Percentiles rank a stretch among this genome's conserved stretches.
Evolutionary conservation across 805 yeast genomes (phyloP).

Genomic region (Sugiyamaella floridensis): DNA sequence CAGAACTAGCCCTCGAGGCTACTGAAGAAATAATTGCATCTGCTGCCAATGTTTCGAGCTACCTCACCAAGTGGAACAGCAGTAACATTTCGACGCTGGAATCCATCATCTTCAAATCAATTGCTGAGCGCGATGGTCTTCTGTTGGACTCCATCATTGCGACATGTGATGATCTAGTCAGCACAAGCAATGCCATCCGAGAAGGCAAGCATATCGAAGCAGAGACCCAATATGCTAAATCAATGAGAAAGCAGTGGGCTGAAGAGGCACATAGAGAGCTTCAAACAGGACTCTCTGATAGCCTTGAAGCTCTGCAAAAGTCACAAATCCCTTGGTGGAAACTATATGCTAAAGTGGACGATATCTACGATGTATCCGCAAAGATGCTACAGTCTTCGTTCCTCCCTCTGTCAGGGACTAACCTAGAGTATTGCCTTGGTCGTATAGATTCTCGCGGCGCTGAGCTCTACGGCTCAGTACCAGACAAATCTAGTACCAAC

Average conservation of each 20-base stretch:
- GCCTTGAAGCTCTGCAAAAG: conserved; percentile 18
- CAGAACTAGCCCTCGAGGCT: conserved; percentile 22
- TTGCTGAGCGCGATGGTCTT: conserved; percentile 13
- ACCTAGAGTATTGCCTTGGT: conserved; percentile 30
- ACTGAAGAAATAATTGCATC: conserved; percentile 22
- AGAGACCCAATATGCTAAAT: conserved; percentile 14
- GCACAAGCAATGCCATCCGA: conserved; percentile 3
- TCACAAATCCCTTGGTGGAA: conserved; percentile 32
- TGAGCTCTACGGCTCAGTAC: conserved; percentile 5
- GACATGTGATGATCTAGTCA: conserved; percentile 26
- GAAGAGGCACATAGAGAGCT: conserved; percentile 34
- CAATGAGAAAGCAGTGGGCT: conserved; percentile 29
- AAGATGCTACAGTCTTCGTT: conserved; percentile 16
- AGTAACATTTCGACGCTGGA: conserved; percentile 23
- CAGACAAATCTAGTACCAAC: background rate
- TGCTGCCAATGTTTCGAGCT: conserved; percentile 24
- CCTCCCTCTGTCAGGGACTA: conserved; percentile 26
- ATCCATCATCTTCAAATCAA: conserved; percentile 13
- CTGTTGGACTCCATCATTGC: conserved; percentile 21
- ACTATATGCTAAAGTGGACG: conserved; percentile 32
- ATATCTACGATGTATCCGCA: conserved; percentile 25
- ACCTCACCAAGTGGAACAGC: conserved; percentile 15
- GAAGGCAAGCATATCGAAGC: conserved; percentile 1
- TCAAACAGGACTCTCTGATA: conserved; percentile 27
- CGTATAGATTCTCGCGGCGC: conserved; percentile 21